Percentiles rank a stretch among this genome's conserved stretches.
phyloP scores from a whole-genome alignment of 768 basidiomycete species.

The Lanmaoa pseudosensibilis region DNA sequence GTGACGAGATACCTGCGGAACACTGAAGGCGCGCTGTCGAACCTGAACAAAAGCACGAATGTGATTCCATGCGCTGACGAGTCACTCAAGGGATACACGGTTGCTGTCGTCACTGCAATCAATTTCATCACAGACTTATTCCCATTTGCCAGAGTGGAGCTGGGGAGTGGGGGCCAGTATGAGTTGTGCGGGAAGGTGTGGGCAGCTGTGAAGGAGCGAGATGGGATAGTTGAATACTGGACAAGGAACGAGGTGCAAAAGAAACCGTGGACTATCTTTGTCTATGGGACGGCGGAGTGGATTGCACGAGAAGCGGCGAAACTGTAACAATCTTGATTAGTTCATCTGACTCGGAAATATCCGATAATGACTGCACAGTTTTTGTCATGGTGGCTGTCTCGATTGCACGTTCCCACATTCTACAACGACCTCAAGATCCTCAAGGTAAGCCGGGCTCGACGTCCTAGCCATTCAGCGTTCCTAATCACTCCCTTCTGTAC shows the following conservation, averaged over 20 bases:
- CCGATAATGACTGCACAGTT: slow-evolving; percentile 49
- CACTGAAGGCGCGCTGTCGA: slow-evolving; percentile 19
- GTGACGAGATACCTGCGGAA: slow-evolving; percentile 23
- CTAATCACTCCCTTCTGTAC: slow-evolving; percentile 20
- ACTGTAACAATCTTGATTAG: neutral
- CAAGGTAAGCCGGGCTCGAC: slow-evolving; percentile 42
- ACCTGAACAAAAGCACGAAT: slow-evolving; percentile 6
- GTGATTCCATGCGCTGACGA: slow-evolving; percentile 15
- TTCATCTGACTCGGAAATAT: slow-evolving; percentile 25
- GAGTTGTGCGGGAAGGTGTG: slow-evolving; percentile 25
- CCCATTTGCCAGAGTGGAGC: slow-evolving; percentile 13
- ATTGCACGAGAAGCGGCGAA: slow-evolving; percentile 8
- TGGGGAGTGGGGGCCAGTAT: slow-evolving; percentile 16
- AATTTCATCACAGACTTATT: slow-evolving; percentile 23
- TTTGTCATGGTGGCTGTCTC: slow-evolving; percentile 50
- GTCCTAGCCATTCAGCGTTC: slow-evolving; percentile 17
- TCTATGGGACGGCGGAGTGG: slow-evolving; percentile 23
- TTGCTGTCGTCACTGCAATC: slow-evolving; percentile 19
- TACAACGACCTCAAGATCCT: slow-evolving; percentile 48
- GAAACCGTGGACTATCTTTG: slow-evolving; percentile 16
- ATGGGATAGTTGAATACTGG: slow-evolving; percentile 19
- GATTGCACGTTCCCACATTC: slow-evolving; percentile 30
- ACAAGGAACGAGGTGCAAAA: slow-evolving; percentile 3
- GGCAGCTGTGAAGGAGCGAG: slow-evolving; percentile 17
- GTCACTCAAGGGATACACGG: slow-evolving; percentile 18